phyloP scores from a whole-genome alignment of 495 filamentous ascomycete species.

The Penicillium steckii region DNA sequence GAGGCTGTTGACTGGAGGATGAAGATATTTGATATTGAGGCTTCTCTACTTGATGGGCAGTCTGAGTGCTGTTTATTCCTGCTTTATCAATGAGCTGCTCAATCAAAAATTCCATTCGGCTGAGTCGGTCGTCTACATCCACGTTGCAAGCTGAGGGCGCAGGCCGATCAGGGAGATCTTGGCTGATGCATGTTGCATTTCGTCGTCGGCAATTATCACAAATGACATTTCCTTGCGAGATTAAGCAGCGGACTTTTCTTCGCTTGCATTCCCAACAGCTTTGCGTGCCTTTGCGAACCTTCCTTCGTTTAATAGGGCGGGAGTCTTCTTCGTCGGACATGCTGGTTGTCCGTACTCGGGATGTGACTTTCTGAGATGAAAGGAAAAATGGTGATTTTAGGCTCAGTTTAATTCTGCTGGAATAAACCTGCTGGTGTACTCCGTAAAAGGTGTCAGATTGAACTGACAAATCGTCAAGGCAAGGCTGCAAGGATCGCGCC shows the following conservation, averaged over 20 bases:
- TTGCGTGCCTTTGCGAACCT: slow-evolving; percentile 37
- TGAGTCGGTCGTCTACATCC: slow-evolving; percentile 21
- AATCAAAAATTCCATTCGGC: slow-evolving; percentile 30
- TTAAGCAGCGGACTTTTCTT: slow-evolving; percentile 38
- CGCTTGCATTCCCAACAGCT: slow-evolving; percentile 21
- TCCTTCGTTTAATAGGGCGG: slow-evolving; percentile 21
- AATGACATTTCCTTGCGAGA: slow-evolving; percentile 17
- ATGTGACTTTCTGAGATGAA: not conserved
- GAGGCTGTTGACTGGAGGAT: too few relatives aligned
- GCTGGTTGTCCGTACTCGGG: not conserved
- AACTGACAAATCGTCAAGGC: too few relatives aligned
- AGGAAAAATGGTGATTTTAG: too few relatives aligned
- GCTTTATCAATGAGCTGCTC: slow-evolving; percentile 19
- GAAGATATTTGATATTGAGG: not conserved
- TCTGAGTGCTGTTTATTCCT: not conserved
- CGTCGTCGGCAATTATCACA: slow-evolving; percentile 46
- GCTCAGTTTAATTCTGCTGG: too few relatives aligned
- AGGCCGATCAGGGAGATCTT: slow-evolving; percentile 30
- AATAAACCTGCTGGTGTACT: too few relatives aligned
- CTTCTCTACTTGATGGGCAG: not conserved
- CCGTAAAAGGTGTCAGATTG: too few relatives aligned
- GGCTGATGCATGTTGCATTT: slow-evolving; percentile 35
- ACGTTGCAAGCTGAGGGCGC: slow-evolving; percentile 4
- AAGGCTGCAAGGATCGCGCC: not conserved
- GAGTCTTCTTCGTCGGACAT: not conserved